phyloP scores from a whole-genome alignment of 2,329 filamentous ascomycete species.

The Aspergillus sergii region DNA sequence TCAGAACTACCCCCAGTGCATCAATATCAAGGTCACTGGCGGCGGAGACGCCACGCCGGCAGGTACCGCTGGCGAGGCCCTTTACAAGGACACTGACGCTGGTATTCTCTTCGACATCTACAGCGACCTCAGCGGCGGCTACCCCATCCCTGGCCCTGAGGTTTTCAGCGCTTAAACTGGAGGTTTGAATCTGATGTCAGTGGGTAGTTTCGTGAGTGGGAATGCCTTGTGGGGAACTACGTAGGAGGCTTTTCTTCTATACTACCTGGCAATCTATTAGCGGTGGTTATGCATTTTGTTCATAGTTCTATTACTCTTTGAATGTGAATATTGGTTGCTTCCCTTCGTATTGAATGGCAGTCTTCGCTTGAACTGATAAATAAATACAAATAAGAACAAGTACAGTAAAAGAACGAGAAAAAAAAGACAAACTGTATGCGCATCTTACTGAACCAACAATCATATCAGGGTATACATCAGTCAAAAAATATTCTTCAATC shows the following conservation, averaged over 20 bases:
- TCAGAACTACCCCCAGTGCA: conserved; percentile 60
- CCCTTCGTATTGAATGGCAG: background rate
- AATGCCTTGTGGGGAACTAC: background rate
- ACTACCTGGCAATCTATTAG: background rate
- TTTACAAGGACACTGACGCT: conserved; percentile 61
- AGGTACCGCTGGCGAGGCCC: conserved; percentile 55
- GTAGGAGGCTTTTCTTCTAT: background rate
- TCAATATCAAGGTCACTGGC: conserved; percentile 63
- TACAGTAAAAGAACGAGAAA: too few relatives aligned
- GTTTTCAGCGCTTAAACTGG: conserved; percentile 15
- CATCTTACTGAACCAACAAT: background rate
- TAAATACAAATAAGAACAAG: background rate
- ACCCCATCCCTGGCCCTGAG: conserved; percentile 57
- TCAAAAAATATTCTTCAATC: background rate
- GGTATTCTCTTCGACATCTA: conserved; percentile 66
- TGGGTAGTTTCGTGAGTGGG: background rate
- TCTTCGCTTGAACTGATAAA: background rate
- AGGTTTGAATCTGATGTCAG: background rate
- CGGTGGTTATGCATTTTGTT: background rate
- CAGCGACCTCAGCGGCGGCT: conserved; percentile 44
- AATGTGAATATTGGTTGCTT: background rate
- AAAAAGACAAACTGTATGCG: background rate
- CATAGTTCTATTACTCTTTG: background rate
- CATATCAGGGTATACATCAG: background rate
- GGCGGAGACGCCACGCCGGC: conserved; percentile 51